Conservation (phyloP, 306 rosid species). For the Quercus rubra region DNA sequence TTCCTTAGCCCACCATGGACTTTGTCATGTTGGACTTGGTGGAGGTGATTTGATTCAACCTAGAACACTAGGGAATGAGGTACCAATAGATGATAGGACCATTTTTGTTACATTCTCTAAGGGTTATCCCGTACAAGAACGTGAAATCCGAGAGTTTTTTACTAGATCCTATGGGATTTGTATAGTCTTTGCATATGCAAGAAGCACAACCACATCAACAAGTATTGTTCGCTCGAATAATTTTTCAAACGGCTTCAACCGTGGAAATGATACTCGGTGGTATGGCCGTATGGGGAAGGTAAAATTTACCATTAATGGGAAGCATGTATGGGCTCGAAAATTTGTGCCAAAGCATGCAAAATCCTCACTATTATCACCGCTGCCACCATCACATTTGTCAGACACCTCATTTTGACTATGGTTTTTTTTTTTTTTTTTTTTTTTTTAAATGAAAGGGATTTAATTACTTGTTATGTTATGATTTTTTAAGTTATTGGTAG, state of each 20-base stretch:
- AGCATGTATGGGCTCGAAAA: conserved; percentile 71
- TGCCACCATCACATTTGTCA: background rate
- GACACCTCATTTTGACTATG: background rate
- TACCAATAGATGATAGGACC: conserved; percentile 46
- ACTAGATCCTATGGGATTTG: conserved; percentile 40
- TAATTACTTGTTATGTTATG: background rate
- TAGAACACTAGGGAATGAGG: background rate
- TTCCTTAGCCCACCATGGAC: background rate
- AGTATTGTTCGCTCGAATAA: conserved; percentile 56
- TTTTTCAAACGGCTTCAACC: conserved; percentile 29
- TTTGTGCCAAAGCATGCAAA: conserved; percentile 46
- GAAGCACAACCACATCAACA: conserved; percentile 44
- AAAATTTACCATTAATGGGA: conserved; percentile 66
- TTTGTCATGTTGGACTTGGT: background rate
- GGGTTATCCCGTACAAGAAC: conserved; percentile 55
- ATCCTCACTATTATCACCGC: background rate
- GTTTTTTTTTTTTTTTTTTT: background rate
- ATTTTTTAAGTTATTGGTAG: background rate
- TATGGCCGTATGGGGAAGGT: conserved; percentile 28
- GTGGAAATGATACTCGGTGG: conserved; percentile 52
- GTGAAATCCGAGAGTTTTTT: conserved; percentile 58
- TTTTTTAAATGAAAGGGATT: background rate
- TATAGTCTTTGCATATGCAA: conserved; percentile 53
- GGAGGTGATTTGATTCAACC: background rate
- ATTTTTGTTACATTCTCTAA: conserved; percentile 76